Percentiles rank a stretch among this genome's conserved stretches.
phyloP scores from a whole-genome alignment of 2,329 filamentous ascomycete genomes.

The Talaromyces sp. region DNA sequence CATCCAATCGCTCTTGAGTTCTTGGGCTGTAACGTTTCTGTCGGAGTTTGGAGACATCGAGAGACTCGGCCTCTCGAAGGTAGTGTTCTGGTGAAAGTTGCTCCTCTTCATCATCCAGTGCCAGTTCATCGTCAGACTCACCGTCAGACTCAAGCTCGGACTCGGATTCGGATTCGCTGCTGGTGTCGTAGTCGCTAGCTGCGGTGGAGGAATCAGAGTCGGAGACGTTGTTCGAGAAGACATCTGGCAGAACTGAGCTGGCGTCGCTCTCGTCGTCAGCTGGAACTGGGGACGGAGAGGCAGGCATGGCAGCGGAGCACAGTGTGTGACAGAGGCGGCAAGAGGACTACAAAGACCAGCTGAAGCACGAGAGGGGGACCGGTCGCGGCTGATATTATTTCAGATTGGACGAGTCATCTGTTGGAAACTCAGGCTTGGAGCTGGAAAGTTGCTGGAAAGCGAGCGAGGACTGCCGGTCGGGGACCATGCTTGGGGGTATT shows the following conservation, averaged over 20 bases:
- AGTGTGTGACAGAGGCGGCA: background rate
- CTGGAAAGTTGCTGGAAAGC: conserved; percentile 12
- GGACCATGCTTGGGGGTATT: conserved; percentile 17
- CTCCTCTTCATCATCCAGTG: conserved; percentile 11
- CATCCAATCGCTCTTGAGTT: conserved; percentile 28
- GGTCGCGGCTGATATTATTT: conserved; percentile 7
- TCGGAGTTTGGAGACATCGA: conserved; percentile 30
- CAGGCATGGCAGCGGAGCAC: conserved; percentile 7
- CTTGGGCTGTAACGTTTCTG: conserved; percentile 31
- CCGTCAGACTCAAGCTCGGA: conserved; percentile 19
- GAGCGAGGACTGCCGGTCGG: conserved; percentile 11
- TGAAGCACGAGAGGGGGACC: background rate
- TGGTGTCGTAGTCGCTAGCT: conserved; percentile 7
- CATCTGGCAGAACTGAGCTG: conserved; percentile 15
- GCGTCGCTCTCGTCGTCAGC: conserved; percentile 24
- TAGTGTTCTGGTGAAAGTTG: conserved; percentile 25
- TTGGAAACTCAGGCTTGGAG: conserved; percentile 7
- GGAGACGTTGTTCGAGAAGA: conserved; percentile 23
- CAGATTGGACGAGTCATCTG: conserved; percentile 10
- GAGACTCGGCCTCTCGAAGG: conserved; percentile 25
- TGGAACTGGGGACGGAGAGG: background rate
- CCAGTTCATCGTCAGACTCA: conserved; percentile 16
- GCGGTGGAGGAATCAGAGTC: conserved; percentile 9
- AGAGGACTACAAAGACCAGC: background rate
- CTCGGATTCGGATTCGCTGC: conserved; percentile 18